Evolutionary conservation across 768 basidiomycete species (phyloP), one percentile per base, ranked within the genome.

Genomic region (Dacryopinax primogenitus): DNA sequence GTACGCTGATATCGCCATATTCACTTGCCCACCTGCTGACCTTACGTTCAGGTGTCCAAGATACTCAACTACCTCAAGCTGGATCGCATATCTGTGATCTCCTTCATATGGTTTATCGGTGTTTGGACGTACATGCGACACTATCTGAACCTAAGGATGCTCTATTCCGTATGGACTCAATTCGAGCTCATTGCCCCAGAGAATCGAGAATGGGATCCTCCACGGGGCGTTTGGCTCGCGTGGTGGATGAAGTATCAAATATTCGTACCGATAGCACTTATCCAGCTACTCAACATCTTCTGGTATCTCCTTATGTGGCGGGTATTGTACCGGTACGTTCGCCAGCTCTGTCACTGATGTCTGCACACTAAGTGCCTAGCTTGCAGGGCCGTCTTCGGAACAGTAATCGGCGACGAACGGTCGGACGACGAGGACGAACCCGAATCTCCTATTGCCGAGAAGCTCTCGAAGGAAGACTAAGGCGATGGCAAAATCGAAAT

Each of bases 51-150:
- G 91, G 75, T 88, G 63, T 86, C 89, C 18, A 98, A 98, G 77
- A 73, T 92, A 13, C 72, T 93, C 45, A 94, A 95, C 76, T 99
- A 99, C 73, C 80, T 96, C 32, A 82, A 84, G 70, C 81, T 80
- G 76, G 79, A 87, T 23, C 78, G 73, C 11, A 75, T 85, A 11
- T 90, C 92, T 68, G 74, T 83, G 0, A 75, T 83, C 35, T 67
- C 83, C 0, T 95, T 91, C 68, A 77, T 76, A 1, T 65, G 81
- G 35, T 91, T 96, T 73, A 77, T 90, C 65, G 74, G 72, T 63
- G 74, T 87, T 28, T 96, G 93, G 93, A 85, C 87, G 88, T 97
- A 97, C 73, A 90, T 94, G 81, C 89, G 95, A 2, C 93, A 94
- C 73, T 96, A 87, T 72, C 78, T 94, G 41, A 97, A 96, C 73